Percentiles rank a stretch among this genome's conserved stretches.
Evolutionary conservation across 2,329 filamentous ascomycete species (phyloP).

Genomic region (Botrytis medusae): DNA sequence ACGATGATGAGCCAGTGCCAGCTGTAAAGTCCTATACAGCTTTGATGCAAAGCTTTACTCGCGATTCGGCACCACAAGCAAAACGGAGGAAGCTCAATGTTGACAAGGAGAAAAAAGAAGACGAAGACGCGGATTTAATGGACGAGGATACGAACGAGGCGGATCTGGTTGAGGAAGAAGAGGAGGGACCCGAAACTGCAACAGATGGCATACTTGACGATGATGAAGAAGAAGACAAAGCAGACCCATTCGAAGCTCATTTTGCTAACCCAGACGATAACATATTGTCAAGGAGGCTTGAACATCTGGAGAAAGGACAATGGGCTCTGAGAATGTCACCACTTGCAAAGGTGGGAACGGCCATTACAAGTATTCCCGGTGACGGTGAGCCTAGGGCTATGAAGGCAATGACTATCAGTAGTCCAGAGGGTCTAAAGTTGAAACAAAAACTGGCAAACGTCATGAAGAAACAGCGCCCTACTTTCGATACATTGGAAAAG

Average conservation of each 20-base stretch:
- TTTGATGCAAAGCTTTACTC: conserved; percentile 57
- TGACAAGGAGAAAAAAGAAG: conserved; percentile 24
- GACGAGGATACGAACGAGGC: conserved; percentile 29
- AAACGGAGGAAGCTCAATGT: conserved; percentile 59
- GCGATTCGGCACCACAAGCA: conserved; percentile 47
- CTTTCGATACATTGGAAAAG: conserved; percentile 62
- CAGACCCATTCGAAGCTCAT: conserved; percentile 78
- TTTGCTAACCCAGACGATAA: conserved; percentile 69
- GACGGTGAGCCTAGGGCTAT: conserved; percentile 40
- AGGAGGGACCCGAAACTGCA: conserved; percentile 46
- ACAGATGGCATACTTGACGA: conserved; percentile 42
- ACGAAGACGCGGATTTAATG: conserved; percentile 27
- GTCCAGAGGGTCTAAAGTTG: conserved; percentile 55
- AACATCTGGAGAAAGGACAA: conserved; percentile 49
- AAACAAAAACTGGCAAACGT: conserved; percentile 67
- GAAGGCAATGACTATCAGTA: conserved; percentile 31
- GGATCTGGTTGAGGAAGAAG: conserved; percentile 51
- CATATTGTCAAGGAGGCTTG: conserved; percentile 54
- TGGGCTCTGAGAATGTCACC: conserved; percentile 51
- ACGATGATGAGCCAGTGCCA: conserved; percentile 41
- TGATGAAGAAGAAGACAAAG: conserved; percentile 53
- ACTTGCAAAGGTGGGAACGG: conserved; percentile 48
- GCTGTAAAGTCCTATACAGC: conserved; percentile 54
- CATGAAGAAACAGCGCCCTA: conserved; percentile 52
- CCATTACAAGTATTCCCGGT: conserved; percentile 50